A percentile compares a stretch with the other conserved stretches of the same genome.
phyloP scores from a whole-genome alignment of 257 asterid genomes.

The Rhazya stricta region DNA sequence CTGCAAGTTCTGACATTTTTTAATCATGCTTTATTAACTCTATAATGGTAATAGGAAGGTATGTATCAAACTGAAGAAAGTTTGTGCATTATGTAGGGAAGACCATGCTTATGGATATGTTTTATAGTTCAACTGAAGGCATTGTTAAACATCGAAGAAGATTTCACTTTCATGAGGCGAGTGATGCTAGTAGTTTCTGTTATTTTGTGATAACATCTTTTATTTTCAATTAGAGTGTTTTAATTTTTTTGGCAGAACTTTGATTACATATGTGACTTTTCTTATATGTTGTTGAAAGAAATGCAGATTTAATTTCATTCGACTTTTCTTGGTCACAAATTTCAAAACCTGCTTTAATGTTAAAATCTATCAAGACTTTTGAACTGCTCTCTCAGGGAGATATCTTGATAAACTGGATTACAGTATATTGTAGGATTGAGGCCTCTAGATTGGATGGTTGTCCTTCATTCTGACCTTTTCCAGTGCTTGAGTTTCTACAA shows the following conservation, averaged over 20 bases:
- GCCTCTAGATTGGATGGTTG: not conserved
- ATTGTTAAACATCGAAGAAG: constrained; percentile 83
- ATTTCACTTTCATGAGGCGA: constrained; percentile 92
- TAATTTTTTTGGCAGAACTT: not conserved
- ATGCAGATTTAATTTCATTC: not conserved
- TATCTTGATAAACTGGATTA: not conserved
- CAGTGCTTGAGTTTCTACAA: not conserved
- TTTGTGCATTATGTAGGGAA: constrained; percentile 55
- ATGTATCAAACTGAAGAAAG: constrained; percentile 29
- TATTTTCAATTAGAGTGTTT: not conserved
- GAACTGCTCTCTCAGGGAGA: not conserved
- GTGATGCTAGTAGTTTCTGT: constrained; percentile 24
- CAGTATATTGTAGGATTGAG: not conserved
- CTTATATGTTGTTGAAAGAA: not conserved
- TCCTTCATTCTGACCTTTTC: not conserved
- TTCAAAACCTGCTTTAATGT: not conserved
- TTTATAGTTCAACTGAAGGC: constrained; percentile 78
- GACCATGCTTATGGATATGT: constrained; percentile 99
- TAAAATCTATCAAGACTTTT: not conserved
- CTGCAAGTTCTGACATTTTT: not conserved
- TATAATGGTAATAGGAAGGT: not conserved
- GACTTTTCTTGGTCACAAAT: not conserved
- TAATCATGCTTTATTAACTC: not conserved
- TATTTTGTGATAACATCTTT: not conserved
- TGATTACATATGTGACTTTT: not conserved